Evolutionary conservation across 768 basidiomycete species (phyloP), one percentile per base, ranked within the genome.

Genomic region (Trametes cingulata): DNA sequence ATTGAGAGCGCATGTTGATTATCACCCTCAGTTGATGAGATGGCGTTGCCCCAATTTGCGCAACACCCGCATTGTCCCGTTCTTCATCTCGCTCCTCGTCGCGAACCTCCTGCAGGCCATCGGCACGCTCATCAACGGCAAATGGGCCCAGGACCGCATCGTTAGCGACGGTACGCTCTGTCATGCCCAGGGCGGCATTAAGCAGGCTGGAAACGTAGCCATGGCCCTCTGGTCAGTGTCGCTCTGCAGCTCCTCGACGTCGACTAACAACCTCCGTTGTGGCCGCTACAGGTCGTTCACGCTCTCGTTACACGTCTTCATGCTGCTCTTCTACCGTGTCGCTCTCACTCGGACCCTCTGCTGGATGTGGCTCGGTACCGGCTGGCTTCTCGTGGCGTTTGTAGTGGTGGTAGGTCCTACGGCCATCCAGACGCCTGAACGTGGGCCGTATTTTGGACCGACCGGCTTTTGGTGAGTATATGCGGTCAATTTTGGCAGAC

Each of bases 391-490:
- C 7, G 65, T 80, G 1, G 51, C 65, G 1, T 52, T 75, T 29
- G 60, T 78, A 19, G 74, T 77, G 13, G 19, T 71, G 3, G 64
- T 80, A 27, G 80, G 80, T 1, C 78, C 77, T 3, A 55, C 71
- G 3, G 74, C 66, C 0, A 67, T 81, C 33, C 71, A 78, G 60
- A 73, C 59, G 2, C 47, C 69, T 3, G 56, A 65, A 6, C 65
- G 62, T 15, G 80, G 80, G 0, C 73, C 77, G 0, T 82, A 79
- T 62, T 82, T 78, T 57, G 78, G 79, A 1, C 71, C 78, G 15
- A 72, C 79, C 0, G 80, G 79, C 2, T 73, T 68, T 53, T 80
- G 79, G 81, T 74, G 29, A 40, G 73, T 47, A 2, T 13, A n/a
- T n/a, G n/a, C n/a, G n/a, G n/a, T n/a, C n/a, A n/a, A n/a, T n/a